These are phyloP conservation scores for Theobroma cacao DNA, from an alignment of 345 rosid genomes.

Conservation along the genomic window DNA sequence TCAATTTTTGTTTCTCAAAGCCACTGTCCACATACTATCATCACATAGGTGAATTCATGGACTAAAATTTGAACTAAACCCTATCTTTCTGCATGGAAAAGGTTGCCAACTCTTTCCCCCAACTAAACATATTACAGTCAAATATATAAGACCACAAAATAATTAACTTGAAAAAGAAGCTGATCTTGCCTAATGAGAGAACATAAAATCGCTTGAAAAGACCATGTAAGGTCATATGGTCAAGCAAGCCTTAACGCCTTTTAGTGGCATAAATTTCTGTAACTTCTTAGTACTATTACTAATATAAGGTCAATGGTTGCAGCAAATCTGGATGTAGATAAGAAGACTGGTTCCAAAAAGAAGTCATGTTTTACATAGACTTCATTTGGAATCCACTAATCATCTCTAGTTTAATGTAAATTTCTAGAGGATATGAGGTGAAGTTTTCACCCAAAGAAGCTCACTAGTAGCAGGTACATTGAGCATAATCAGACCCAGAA, in stretches of 20 bases:
- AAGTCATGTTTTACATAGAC: background rate
- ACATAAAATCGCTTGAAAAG: background rate
- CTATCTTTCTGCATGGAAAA: background rate
- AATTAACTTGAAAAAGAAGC: background rate
- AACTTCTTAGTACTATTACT: background rate
- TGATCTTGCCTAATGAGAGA: background rate
- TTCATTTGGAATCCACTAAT: background rate
- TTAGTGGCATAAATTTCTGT: background rate
- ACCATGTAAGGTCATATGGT: background rate
- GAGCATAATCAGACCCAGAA: background rate
- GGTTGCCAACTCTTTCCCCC: background rate
- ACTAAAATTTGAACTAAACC: background rate
- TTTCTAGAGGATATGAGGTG: background rate
- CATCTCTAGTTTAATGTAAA: background rate
- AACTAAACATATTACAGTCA: background rate
- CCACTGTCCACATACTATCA: background rate
- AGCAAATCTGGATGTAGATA: background rate
- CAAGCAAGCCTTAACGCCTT: background rate
- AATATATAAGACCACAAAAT: background rate
- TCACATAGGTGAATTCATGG: background rate
- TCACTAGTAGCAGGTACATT: background rate
- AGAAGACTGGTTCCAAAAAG: background rate
- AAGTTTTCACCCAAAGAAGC: background rate
- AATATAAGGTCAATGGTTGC: background rate
- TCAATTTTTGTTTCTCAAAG: background rate